Evolutionary conservation across 2,329 filamentous ascomycete genomes (phyloP), one percentile per base, ranked within the genome.

Genomic region (Chaetomium strumarium): DNA sequence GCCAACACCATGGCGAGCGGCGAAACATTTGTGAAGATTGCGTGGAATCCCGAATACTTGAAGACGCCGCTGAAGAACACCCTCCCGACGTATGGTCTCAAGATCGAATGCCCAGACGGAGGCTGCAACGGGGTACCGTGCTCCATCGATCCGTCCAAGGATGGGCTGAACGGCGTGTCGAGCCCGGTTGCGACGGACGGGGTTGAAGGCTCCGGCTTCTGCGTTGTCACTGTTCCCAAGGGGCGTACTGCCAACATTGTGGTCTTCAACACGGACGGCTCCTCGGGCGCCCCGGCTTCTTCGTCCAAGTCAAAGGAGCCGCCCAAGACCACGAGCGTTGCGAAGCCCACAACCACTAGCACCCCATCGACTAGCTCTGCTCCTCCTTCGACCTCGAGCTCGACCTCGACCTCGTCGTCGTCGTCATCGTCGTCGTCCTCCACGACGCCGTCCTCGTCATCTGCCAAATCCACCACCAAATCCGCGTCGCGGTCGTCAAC

Each of bases 41-140:
- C 83, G 50, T 86, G 83, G 77, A 91, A 91, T 68, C 88, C 88
- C 20, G 85, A 88, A 56, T 91, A 81, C 68, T 75, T 83, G 60
- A 62, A 75, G 62, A 70, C 79, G 58, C 46, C 74, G 16, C 70
- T 88, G 63, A 74, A 75, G 43, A 71, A 75, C 58, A 76, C 72
- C 17, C 76, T 78, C 58, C 86, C 87, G 7, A 75, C 72, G 6
- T 91, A 80, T 59, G 86, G 86, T 58, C 67, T 90, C 49, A 81
- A 81, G 66, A 82, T 92, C 59, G 80, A 84, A 63, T 92, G 88
- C 66, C 76, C 78, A 7, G 76, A 77, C 31, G 77, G 75, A 20
- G 72, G 76, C 52, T 92, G 88, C 72, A 83, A 83, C 62, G 86
- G 86, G 13, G 70, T 87, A n/a, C 87, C 87, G 9, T 91, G 88